Conservation (phyloP, 179 eudicot species). For the Silene vulgaris region DNA sequence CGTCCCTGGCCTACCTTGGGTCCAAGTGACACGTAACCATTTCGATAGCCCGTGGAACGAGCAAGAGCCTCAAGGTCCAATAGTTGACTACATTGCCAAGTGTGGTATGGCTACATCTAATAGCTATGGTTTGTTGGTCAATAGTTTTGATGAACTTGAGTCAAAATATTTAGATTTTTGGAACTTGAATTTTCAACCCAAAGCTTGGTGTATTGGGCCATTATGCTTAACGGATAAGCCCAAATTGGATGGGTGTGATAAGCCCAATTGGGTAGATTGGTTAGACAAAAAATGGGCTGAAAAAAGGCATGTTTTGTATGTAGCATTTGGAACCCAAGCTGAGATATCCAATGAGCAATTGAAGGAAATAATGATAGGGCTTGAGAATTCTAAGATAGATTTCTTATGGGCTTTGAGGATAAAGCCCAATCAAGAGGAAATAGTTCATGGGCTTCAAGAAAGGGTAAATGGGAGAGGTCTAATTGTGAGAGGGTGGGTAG, state of each 20-base stretch:
- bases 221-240: slow-evolving; percentile 39
- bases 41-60: slow-evolving; percentile 26
- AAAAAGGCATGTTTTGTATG: slow-evolving; percentile 34
- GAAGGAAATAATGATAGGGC: slow-evolving; percentile 38
- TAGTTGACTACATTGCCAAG: slow-evolving; percentile 33
- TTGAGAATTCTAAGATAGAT: slow-evolving; percentile 39
- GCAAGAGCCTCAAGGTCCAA: slow-evolving; percentile 36
- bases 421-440: slow-evolving; percentile 19
- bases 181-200: slow-evolving; percentile 25
- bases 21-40: slow-evolving; percentile 46
- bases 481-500: slow-evolving; percentile 50
- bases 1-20: slow-evolving; percentile 38
- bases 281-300: slow-evolving; percentile 35
- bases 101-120: slow-evolving; percentile 12
- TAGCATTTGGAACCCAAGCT: slow-evolving; percentile 63
- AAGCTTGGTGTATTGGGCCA: slow-evolving; percentile 51
- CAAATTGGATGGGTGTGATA: not conserved
- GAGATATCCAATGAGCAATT: slow-evolving; percentile 39
- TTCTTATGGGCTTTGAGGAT: slow-evolving; percentile 54
- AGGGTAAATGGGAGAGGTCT: slow-evolving; percentile 37
- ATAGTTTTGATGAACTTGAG: slow-evolving; percentile 56
- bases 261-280: slow-evolving; percentile 41
- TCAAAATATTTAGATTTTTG: slow-evolving; percentile 31
- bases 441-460: slow-evolving; percentile 36
- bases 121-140: slow-evolving; percentile 43